phyloP scores from a whole-genome alignment of 192 early-diverging fungal species.

The Diversispora epigaea region DNA sequence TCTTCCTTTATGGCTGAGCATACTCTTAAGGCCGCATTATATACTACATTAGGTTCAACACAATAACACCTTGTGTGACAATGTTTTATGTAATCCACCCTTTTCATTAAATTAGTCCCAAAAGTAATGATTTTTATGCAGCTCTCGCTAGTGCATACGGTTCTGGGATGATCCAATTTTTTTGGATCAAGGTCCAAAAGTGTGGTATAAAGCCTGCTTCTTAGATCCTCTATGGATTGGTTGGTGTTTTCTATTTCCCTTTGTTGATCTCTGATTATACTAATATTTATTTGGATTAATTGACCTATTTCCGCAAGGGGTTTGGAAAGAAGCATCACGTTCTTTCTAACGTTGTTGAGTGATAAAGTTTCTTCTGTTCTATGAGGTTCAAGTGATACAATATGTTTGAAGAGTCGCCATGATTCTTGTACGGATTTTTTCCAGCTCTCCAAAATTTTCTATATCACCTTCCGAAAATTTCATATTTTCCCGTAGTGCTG shows the following conservation, averaged over 20 bases:
- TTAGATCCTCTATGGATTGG: constrained; percentile 25
- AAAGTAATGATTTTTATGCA: constrained; percentile 9
- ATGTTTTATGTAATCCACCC: constrained; percentile 34
- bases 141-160: constrained; percentile 31
- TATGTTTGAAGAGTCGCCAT: constrained; percentile 22
- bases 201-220: constrained; percentile 16
- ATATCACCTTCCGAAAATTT: constrained; percentile 15
- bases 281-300: constrained; percentile 33
- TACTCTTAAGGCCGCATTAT: constrained; percentile 14
- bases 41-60: constrained; percentile 30
- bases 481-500: constrained; percentile 31
- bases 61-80: constrained; percentile 36
- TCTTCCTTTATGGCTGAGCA: constrained; percentile 33
- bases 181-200: constrained; percentile 34
- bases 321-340: constrained; percentile 30
- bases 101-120: constrained; percentile 11
- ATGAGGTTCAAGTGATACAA: constrained; percentile 32
- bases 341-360: constrained; percentile 34
- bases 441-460: constrained; percentile 32
- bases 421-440: constrained; percentile 35
- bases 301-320: constrained; percentile 36
- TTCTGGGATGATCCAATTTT: constrained; percentile 31
- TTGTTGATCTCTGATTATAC: constrained; percentile 19
- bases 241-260: constrained; percentile 30
- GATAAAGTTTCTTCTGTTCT: constrained; percentile 34